phyloP scores from a whole-genome alignment of 1,284 basidiomycete genomes.

The Austroboletus niveus region DNA sequence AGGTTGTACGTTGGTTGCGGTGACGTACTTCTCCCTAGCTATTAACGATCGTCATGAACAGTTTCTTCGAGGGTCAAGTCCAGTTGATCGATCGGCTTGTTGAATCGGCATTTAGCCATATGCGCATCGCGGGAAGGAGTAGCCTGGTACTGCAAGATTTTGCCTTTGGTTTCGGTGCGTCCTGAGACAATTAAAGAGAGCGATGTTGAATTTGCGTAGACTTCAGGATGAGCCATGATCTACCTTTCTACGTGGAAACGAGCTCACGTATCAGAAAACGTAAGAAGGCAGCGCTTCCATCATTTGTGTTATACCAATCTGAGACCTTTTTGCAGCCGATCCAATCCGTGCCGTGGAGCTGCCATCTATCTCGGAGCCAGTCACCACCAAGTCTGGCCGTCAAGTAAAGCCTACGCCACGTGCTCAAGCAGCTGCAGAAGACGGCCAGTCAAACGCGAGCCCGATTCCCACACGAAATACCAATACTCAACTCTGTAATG shows the following conservation, averaged over 20 bases:
- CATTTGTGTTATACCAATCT: neutral
- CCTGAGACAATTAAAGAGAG: neutral
- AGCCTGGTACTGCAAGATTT: slow-evolving; percentile 23
- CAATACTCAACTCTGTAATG: neutral
- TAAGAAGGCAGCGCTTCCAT: slow-evolving; percentile 9
- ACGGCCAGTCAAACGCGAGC: neutral
- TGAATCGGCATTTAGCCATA: slow-evolving; percentile 25
- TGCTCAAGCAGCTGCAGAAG: slow-evolving; percentile 10
- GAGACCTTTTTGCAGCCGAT: slow-evolving; percentile 17
- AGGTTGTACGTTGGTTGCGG: neutral
- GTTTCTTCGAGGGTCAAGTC: slow-evolving; percentile 31
- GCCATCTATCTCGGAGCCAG: slow-evolving; percentile 3
- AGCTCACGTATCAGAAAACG: slow-evolving; percentile 26
- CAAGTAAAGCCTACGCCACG: slow-evolving; percentile 21
- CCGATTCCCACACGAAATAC: neutral
- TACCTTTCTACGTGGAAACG: slow-evolving; percentile 30
- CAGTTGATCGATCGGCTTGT: slow-evolving; percentile 29
- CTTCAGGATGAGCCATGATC: slow-evolving; percentile 32
- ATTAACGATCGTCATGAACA: slow-evolving; percentile 30
- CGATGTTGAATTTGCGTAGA: slow-evolving; percentile 11
- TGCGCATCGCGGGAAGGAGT: slow-evolving; percentile 18
- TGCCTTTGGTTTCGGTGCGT: slow-evolving; percentile 30
- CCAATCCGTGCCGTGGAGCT: slow-evolving; percentile 10
- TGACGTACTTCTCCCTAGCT: slow-evolving; percentile 12
- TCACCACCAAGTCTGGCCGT: slow-evolving; percentile 25